These are phyloP conservation scores for Diaporthe vaccinii DNA, from an alignment of 2,329 filamentous ascomycete genomes.

Conservation along the genomic window DNA sequence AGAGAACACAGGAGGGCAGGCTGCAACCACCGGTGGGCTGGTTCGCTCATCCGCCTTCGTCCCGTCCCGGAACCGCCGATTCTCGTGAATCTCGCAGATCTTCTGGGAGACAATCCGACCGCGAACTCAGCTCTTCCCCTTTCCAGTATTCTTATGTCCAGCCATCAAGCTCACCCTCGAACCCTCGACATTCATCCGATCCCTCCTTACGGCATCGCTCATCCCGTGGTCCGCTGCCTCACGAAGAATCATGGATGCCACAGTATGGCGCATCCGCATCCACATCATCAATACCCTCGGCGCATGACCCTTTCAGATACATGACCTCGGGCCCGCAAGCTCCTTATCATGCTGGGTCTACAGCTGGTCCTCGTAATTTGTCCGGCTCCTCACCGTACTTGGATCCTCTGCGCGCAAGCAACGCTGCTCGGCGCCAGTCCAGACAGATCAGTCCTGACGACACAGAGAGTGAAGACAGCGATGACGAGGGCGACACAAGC, in stretches of 20 bases:
- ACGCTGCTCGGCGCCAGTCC: conserved; percentile 36
- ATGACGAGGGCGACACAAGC: conserved; percentile 48
- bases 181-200: conserved; percentile 61
- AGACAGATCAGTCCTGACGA: conserved; percentile 36
- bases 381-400: conserved; percentile 49
- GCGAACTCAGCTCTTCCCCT: conserved; percentile 53
- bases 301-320: conserved; percentile 65
- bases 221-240: conserved; percentile 48
- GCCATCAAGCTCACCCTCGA: conserved; percentile 46
- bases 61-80: conserved; percentile 47
- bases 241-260: conserved; percentile 51
- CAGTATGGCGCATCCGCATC: conserved; percentile 45
- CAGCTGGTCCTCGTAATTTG: conserved; percentile 53
- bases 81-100: conserved; percentile 58
- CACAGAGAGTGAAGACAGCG: conserved; percentile 37
- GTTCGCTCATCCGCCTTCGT: conserved; percentile 60
- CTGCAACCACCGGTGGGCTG: conserved; percentile 64
- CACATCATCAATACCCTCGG: conserved; percentile 49
- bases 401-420: conserved; percentile 25
- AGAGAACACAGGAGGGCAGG: conserved; percentile 51
- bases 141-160: conserved; percentile 62
- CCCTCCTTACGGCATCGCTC: conserved; percentile 52
- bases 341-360: conserved; percentile 51
- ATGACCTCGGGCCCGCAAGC: conserved; percentile 61
- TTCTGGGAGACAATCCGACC: conserved; percentile 43